A percentile compares a stretch with the other conserved stretches of the same genome.
Evolutionary conservation across 495 filamentous ascomycete genomes (phyloP).

Genomic region (Friedmanniomyces simplex): DNA sequence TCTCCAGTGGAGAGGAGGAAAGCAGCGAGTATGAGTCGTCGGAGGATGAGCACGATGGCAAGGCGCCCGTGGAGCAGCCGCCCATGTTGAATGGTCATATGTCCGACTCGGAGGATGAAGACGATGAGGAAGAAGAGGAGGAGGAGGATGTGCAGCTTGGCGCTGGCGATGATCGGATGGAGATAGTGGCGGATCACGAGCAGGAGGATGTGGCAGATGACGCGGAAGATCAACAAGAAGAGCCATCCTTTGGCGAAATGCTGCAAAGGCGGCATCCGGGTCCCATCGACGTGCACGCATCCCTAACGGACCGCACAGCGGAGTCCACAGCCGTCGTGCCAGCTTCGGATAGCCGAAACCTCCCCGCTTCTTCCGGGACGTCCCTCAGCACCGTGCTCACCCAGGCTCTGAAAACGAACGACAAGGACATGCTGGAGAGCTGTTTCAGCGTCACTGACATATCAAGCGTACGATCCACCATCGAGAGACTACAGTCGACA

Average conservation of each 20-base stretch:
- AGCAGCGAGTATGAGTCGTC: slow-evolving; percentile 3
- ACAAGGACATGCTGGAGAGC: slow-evolving; percentile 75
- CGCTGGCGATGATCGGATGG: slow-evolving; percentile 5
- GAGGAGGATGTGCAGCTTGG: slow-evolving; percentile 43
- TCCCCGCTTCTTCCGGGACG: slow-evolving; percentile 49
- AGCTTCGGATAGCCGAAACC: slow-evolving; percentile 20
- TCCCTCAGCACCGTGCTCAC: slow-evolving; percentile 83
- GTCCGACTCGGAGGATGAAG: slow-evolving; percentile 9
- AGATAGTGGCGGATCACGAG: neutral
- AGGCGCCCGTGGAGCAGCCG: slow-evolving; percentile 11
- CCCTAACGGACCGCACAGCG: slow-evolving; percentile 38
- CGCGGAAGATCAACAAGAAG: slow-evolving; percentile 19
- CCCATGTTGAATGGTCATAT: slow-evolving; percentile 9
- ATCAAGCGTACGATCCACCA: slow-evolving; percentile 68
- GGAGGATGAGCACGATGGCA: slow-evolving; percentile 31
- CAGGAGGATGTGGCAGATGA: neutral
- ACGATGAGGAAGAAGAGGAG: slow-evolving; percentile 13
- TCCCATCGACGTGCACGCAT: slow-evolving; percentile 64
- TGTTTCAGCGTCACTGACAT: slow-evolving; percentile 73
- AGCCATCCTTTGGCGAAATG: slow-evolving; percentile 82
- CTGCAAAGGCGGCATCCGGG: slow-evolving; percentile 58
- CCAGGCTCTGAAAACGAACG: slow-evolving; percentile 86
- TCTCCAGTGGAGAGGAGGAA: slow-evolving; percentile 39
- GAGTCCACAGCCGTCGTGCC: slow-evolving; percentile 31
- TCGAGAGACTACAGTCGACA: slow-evolving; percentile 77